Base-by-base conservation (phyloP, 2,329 filamentous ascomycete genomes). In the Xylariaceae sp. region DNA sequence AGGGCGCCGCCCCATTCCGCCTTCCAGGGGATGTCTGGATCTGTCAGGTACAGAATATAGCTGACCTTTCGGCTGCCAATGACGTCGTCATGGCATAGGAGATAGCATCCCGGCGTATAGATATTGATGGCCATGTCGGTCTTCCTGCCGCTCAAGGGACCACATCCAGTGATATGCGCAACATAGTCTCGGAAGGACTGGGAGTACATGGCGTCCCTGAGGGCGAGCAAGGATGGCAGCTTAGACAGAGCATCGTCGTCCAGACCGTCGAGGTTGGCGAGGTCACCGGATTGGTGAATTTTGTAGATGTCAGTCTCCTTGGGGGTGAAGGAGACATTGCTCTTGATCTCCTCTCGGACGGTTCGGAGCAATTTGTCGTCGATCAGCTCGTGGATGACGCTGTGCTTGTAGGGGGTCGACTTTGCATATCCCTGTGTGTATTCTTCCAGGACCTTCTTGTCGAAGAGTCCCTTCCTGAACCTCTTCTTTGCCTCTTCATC, bases 301-400 rank as follows among this genome's bases (percentile, higher is more conserved):
- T 96, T 96, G 84, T 99, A 99, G 67, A 99, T 99, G 74, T 99
- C 95, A 46, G 95, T 99, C 76, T 99, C 95, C 75, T 99, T 99
- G 67, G 93, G 93, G 12, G 95, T 97, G 78, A 99, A 99, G 65
- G 90, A 88, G 65, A 99, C 90, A 71, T 96, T 93, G 65, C 89
- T 82, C 74, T 89, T 88, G 74, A 98, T 93, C 77, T 99, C 95
- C 69, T 83, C 78, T 71, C 95, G 92, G 57, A 99, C 95, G 52
- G 85, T 81, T 68, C 93, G 93, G 45, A 99, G 85, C 18, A 99
- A 87, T 46, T 80, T 74, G 67, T 93, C 89, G 74, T 95, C 81
- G 71, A 98, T 88, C 43, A 99, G 80, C 51, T 84, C 79, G 65
- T 86, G 81, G 70, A 99, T 96, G 49, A 99, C 93, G 65, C 89